A percentile compares a stretch with the other conserved stretches of the same genome.
These are phyloP conservation scores for Sporothrix dimorphospora DNA, from an alignment of 2,329 filamentous ascomycete genomes.

Conservation along the genomic window DNA sequence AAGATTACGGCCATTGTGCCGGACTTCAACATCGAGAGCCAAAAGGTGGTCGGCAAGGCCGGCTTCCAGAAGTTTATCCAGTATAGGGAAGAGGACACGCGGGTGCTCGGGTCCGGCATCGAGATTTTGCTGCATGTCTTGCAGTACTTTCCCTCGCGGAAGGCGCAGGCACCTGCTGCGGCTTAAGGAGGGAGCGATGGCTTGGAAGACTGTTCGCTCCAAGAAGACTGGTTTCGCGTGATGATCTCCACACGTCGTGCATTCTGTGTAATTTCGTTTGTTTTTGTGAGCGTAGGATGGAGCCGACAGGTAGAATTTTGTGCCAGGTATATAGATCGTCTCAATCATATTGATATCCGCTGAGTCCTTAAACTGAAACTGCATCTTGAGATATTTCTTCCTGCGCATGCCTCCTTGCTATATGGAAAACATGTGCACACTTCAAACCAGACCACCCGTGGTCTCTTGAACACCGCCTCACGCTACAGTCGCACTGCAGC, in stretches of 20 bases:
- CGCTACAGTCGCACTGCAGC: slow-evolving; percentile 1
- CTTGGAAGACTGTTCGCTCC: not conserved
- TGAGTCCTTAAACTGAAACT: not conserved
- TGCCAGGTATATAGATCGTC: not conserved
- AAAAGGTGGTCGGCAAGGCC: slow-evolving; percentile 58
- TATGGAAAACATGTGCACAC: not conserved
- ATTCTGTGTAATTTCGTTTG: not conserved
- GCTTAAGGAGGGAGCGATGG: not conserved
- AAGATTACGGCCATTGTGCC: slow-evolving; percentile 53
- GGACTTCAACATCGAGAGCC: slow-evolving; percentile 55
- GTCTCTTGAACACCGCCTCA: not conserved
- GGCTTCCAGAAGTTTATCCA: slow-evolving; percentile 55
- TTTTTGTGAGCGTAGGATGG: not conserved
- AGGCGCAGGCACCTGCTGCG: not conserved
- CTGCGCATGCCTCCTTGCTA: not conserved
- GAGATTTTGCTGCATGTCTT: slow-evolving; percentile 35
- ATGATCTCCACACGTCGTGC: not conserved
- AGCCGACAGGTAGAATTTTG: not conserved
- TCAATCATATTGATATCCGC: not conserved
- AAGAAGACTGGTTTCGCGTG: not conserved
- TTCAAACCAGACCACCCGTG: too few relatives aligned
- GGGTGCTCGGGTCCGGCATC: not conserved
- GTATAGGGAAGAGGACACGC: slow-evolving; percentile 42
- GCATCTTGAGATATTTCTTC: not conserved
- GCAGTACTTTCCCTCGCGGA: slow-evolving; percentile 34